These are phyloP conservation scores for Zoysia japonica DNA, from an alignment of 176 grass and related monocot species.

Conservation along the genomic window DNA sequence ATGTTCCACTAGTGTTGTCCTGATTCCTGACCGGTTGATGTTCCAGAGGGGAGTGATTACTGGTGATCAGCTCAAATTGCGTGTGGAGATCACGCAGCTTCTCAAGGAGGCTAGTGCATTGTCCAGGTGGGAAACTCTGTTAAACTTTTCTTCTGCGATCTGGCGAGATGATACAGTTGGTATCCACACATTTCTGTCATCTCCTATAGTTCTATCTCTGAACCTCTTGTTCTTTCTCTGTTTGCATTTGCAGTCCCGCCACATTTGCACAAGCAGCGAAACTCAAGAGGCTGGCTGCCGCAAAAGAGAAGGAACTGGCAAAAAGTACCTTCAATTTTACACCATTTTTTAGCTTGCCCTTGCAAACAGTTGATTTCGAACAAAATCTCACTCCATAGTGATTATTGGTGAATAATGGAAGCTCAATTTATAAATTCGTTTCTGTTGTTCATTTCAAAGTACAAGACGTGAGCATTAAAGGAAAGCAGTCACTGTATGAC, in stretches of 20 bases:
- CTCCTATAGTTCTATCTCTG: neutral
- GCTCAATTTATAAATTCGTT: neutral
- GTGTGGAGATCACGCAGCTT: conserved; percentile 67
- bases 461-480: conserved; percentile 65
- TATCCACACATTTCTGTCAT: conserved; percentile 1
- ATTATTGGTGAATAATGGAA: neutral
- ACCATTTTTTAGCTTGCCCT: neutral
- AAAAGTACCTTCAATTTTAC: conserved; percentile 49
- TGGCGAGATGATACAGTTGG: neutral
- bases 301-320: conserved; percentile 82
- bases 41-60: conserved; percentile 62
- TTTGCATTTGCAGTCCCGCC: conserved; percentile 62
- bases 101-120: conserved; percentile 73
- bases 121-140: conserved; percentile 56
- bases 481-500: conserved; percentile 57
- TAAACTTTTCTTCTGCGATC: neutral
- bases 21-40: conserved; percentile 21
- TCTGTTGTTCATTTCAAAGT: conserved; percentile 47
- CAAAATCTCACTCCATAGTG: neutral
- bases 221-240: neutral
- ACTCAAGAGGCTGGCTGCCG: conserved; percentile 65
- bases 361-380: neutral
- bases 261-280: conserved; percentile 96
- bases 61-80: conserved; percentile 61
- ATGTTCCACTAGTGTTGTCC: neutral